Percentiles rank a stretch among this genome's conserved stretches.
Conservation (phyloP, 768 basidiomycete species). For the Rhodotorula kratochvilovae region DNA sequence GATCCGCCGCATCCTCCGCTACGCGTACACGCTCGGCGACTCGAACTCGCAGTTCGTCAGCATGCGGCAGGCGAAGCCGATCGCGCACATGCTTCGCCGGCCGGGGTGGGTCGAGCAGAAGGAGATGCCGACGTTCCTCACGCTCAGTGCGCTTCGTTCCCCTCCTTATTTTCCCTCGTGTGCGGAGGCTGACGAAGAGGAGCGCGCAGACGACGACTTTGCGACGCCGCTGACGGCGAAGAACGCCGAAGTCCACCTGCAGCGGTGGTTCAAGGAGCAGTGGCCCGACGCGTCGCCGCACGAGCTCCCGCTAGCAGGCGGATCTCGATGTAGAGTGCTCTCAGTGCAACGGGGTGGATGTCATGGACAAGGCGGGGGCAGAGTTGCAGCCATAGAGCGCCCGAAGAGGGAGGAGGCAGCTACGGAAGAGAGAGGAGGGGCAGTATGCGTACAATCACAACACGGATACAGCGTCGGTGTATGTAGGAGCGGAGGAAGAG, state of each 20-base stretch:
- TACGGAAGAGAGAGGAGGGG: too few relatives aligned
- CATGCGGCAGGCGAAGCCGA: constrained; percentile 51
- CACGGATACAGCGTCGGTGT: too few relatives aligned
- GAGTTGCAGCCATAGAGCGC: too few relatives aligned
- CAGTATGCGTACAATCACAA: too few relatives aligned
- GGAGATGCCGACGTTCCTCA: constrained; percentile 54
- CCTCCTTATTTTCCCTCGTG: not conserved
- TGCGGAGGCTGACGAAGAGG: not conserved
- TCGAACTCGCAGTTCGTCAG: constrained; percentile 11
- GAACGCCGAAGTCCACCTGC: not conserved
- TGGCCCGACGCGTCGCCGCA: constrained; percentile 16
- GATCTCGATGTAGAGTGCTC: too few relatives aligned
- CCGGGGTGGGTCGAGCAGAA: constrained; percentile 41
- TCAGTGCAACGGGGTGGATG: too few relatives aligned
- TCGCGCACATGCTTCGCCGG: constrained; percentile 52
- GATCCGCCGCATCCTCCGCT: constrained; percentile 24
- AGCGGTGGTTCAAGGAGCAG: not conserved
- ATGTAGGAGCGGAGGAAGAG: too few relatives aligned
- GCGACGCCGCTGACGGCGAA: not conserved
- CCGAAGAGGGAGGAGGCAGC: too few relatives aligned
- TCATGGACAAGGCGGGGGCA: too few relatives aligned
- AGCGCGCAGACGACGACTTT: constrained; percentile 22
- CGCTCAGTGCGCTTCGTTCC: constrained; percentile 9
- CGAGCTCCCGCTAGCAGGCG: not conserved
- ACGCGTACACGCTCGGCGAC: constrained; percentile 43